Evolutionary conservation across 1,284 basidiomycete species (phyloP).

Genomic region (Ganoderma leucocontextum): DNA sequence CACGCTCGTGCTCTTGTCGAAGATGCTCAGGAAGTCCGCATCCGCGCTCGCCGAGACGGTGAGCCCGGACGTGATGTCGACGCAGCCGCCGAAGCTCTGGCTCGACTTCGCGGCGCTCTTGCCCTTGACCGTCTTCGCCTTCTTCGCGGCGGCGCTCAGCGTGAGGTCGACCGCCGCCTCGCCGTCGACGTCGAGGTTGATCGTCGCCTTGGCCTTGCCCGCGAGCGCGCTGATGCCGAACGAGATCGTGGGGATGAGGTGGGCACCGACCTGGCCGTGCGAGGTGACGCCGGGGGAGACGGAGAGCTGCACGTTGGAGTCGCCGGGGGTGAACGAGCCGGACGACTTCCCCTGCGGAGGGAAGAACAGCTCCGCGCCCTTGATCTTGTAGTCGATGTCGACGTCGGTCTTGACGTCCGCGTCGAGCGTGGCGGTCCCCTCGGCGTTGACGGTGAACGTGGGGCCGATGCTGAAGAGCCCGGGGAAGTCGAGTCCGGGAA

Average conservation of each 20-base stretch:
- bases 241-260: slow-evolving; percentile 58
- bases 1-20: slow-evolving; percentile 37
- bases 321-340: slow-evolving; percentile 20
- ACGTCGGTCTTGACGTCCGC: slow-evolving; percentile 29
- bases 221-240: slow-evolving; percentile 53
- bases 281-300: slow-evolving; percentile 49
- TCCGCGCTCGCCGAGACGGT: slow-evolving; percentile 38
- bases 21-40: slow-evolving; percentile 41
- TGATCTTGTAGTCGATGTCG: slow-evolving; percentile 37
- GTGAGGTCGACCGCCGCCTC: slow-evolving; percentile 48
- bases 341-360: slow-evolving; percentile 40
- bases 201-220: slow-evolving; percentile 44
- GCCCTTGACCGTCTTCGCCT: background rate
- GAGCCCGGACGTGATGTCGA: slow-evolving; percentile 39
- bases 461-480: slow-evolving; percentile 48
- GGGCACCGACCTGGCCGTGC: slow-evolving; percentile 51
- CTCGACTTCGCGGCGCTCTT: slow-evolving; percentile 5
- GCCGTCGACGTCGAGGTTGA: slow-evolving; percentile 55
- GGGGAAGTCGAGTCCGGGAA: slow-evolving; percentile 52
- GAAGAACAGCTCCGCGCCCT: slow-evolving; percentile 53
- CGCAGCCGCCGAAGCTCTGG: slow-evolving; percentile 36
- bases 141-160: slow-evolving; percentile 38
- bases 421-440: slow-evolving; percentile 29
- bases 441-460: slow-evolving; percentile 31
- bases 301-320: slow-evolving; percentile 51